Evolutionary conservation across 1,139 yeast genomes (phyloP).

Genomic region (Dujonia santamariae): DNA sequence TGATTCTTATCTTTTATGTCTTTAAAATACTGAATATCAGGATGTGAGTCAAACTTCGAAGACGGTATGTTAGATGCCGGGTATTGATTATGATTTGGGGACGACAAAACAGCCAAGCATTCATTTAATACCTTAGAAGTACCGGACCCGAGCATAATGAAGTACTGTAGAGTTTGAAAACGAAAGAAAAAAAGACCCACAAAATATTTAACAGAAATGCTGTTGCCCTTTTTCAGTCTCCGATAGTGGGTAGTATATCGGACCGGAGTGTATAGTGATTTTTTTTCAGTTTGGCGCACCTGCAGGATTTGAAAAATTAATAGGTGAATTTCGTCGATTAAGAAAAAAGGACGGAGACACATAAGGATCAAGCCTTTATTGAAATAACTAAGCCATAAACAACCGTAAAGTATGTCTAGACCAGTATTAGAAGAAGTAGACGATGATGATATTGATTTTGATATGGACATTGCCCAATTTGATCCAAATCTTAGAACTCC

Average conservation of each 20-base stretch:
- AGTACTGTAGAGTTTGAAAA: too few species aligned
- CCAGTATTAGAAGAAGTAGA: constrained; percentile 82
- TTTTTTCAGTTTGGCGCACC: too few species aligned
- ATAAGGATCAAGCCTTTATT: too few species aligned
- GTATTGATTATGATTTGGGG: constrained; percentile 15
- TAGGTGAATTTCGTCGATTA: too few species aligned
- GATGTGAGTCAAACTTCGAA: constrained; percentile 22
- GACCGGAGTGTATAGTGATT: too few species aligned
- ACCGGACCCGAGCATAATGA: constrained; percentile 8
- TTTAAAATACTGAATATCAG: constrained; percentile 40
- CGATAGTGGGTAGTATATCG: too few species aligned
- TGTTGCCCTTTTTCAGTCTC: too few species aligned
- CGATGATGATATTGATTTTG: constrained; percentile 89
- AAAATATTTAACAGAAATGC: too few species aligned
- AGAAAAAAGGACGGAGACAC: too few species aligned
- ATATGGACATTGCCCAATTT: constrained; percentile 88
- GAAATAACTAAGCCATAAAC: constrained; percentile 4
- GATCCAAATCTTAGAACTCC: constrained; percentile 74
- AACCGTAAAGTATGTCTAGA: constrained; percentile 59
- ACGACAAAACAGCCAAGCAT: constrained; percentile 24
- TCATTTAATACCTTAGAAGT: constrained; percentile 31
- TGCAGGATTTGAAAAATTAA: too few species aligned
- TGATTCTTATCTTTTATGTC: constrained; percentile 35
- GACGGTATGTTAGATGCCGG: constrained; percentile 11
- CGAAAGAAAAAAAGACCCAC: too few species aligned